Percentiles rank a stretch among this genome's conserved stretches.
phyloP scores from a whole-genome alignment of 257 asterid genomes.

The Leonotis leonurus region DNA sequence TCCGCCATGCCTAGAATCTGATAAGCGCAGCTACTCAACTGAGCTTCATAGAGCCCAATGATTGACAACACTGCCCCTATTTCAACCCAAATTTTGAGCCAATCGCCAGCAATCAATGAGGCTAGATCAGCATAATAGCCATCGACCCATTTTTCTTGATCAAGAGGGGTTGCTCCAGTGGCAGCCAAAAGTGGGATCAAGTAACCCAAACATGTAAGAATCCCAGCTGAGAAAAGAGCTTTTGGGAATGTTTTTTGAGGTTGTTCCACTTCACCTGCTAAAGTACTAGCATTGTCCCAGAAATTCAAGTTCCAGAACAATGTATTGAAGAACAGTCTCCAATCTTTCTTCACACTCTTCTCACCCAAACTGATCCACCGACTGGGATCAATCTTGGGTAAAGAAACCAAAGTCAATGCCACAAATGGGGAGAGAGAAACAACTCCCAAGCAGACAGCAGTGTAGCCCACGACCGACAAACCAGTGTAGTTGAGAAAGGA shows the following conservation, averaged over 20 bases:
- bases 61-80: slow-evolving; percentile 48
- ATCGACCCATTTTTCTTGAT: slow-evolving; percentile 46
- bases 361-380: slow-evolving; percentile 60
- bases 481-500: slow-evolving; percentile 34
- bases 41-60: slow-evolving; percentile 56
- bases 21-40: slow-evolving; percentile 48
- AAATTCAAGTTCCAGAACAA: slow-evolving; percentile 70
- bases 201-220: slow-evolving; percentile 54
- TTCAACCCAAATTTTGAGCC: slow-evolving; percentile 62
- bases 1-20: slow-evolving; percentile 63
- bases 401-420: slow-evolving; percentile 18
- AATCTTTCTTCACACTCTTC: slow-evolving; percentile 42
- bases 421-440: slow-evolving; percentile 36
- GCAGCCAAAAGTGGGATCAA: slow-evolving; percentile 49
- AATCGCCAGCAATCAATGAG: slow-evolving; percentile 36
- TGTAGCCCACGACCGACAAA: slow-evolving; percentile 25
- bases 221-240: slow-evolving; percentile 44
- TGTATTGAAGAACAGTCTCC: slow-evolving; percentile 65
- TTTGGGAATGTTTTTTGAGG: slow-evolving; percentile 53
- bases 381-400: slow-evolving; percentile 23
- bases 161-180: slow-evolving; percentile 46
- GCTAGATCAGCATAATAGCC: slow-evolving; percentile 46
- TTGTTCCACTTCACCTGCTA: slow-evolving; percentile 67
- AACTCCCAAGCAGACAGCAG: slow-evolving; percentile 37
- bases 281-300: slow-evolving; percentile 65